These are phyloP conservation scores for Epichloe bromicola DNA, from an alignment of 2,329 filamentous ascomycete genomes.

Conservation along the genomic window DNA sequence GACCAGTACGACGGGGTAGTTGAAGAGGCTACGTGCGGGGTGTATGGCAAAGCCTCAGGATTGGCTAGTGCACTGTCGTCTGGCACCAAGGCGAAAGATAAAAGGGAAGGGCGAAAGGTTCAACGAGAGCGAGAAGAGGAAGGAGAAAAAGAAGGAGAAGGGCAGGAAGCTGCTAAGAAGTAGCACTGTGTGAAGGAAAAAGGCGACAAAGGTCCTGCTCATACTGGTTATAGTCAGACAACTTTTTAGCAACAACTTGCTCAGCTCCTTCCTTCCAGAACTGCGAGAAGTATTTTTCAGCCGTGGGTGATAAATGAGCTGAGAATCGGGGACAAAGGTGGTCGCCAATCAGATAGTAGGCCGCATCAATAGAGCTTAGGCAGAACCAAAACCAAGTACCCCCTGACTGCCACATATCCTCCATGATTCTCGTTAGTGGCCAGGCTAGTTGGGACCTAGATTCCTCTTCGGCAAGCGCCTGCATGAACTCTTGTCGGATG, in stretches of 20 bases:
- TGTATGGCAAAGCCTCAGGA: no score
- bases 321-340: conserved; percentile 1
- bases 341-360: conserved; percentile 1
- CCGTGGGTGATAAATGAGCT: neutral
- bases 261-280: neutral
- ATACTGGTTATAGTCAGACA: neutral
- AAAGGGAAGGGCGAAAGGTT: no score
- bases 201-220: neutral
- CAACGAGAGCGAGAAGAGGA: no score
- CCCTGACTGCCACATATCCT: conserved; percentile 4
- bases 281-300: neutral
- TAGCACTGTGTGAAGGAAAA: neutral
- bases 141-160: accelerated
- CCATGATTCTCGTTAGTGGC: neutral
- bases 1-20: no score
- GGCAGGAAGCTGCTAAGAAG: no score
- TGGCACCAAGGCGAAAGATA: no score
- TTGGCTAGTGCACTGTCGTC: no score
- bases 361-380: neutral
- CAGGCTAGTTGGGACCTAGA: neutral
- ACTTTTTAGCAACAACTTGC: neutral
- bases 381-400: conserved; percentile 4
- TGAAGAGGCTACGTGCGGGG: no score
- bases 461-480: conserved; percentile 8
- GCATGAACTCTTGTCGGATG: conserved; percentile 10